Percentiles rank a stretch among this genome's conserved stretches.
These are phyloP conservation scores for Vigna mungo DNA, from an alignment of 306 rosid genomes.

Conservation along the genomic window DNA sequence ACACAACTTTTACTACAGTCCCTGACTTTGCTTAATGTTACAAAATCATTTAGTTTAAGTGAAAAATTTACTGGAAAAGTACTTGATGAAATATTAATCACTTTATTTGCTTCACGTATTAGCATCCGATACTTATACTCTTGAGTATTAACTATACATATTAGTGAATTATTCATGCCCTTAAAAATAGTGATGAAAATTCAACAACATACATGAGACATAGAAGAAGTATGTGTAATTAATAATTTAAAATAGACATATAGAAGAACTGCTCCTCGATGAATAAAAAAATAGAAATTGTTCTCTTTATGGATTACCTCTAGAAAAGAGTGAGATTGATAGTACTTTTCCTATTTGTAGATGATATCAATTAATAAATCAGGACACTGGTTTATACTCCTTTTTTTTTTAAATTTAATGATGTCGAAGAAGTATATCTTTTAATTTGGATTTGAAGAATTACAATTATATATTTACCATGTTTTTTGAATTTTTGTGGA, in stretches of 20 bases:
- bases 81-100: not conserved
- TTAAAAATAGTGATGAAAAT: not conserved
- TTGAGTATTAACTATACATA: not conserved
- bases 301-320: not conserved
- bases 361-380: too few relatives aligned
- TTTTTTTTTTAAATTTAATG: too few relatives aligned
- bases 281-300: not conserved
- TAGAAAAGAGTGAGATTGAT: not conserved
- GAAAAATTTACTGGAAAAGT: not conserved
- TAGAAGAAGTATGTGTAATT: not conserved
- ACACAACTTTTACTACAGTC: not conserved
- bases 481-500: not conserved
- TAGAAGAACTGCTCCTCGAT: not conserved
- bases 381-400: not conserved
- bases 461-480: too few relatives aligned
- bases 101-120: not conserved
- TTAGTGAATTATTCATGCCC: not conserved
- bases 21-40: not conserved
- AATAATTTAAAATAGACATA: too few relatives aligned
- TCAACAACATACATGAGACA: not conserved
- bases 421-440: not conserved
- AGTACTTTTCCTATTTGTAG: not conserved
- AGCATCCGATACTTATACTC: not conserved
- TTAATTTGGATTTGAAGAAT: not conserved
- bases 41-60: not conserved